Conservation (phyloP, 768 basidiomycete species). For the Tylopilus subfusipes region DNA sequence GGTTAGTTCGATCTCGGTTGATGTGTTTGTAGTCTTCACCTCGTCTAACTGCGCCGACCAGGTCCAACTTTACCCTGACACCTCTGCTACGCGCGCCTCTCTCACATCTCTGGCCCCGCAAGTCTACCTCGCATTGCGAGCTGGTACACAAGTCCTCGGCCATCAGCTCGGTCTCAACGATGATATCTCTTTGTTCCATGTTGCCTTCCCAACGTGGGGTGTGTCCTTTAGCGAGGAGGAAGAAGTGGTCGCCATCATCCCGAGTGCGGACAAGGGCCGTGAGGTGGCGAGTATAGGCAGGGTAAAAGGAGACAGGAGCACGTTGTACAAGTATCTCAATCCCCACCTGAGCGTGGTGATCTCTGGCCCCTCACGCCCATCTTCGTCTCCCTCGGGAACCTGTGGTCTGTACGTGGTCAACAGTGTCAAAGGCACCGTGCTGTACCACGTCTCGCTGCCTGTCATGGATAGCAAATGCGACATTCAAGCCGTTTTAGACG, state of each 20-base stretch:
- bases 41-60: slow-evolving; percentile 22
- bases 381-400: slow-evolving; percentile 15
- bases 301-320: slow-evolving; percentile 82
- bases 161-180: slow-evolving; percentile 48
- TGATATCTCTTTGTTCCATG: slow-evolving; percentile 42
- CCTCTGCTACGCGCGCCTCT: slow-evolving; percentile 38
- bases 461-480: slow-evolving; percentile 48
- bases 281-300: slow-evolving; percentile 77
- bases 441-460: slow-evolving; percentile 65
- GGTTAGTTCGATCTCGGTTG: slow-evolving; percentile 36
- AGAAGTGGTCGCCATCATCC: slow-evolving; percentile 50
- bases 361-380: slow-evolving; percentile 38
- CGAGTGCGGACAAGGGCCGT: slow-evolving; percentile 37
- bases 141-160: slow-evolving; percentile 51
- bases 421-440: slow-evolving; percentile 65
- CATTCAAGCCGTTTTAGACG: slow-evolving; percentile 65
- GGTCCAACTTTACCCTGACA: slow-evolving; percentile 69
- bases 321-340: slow-evolving; percentile 93
- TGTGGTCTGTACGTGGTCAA: slow-evolving; percentile 82
- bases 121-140: slow-evolving; percentile 56
- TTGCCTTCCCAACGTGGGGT: slow-evolving; percentile 66
- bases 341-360: slow-evolving; percentile 68
- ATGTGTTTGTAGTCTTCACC: neutral
- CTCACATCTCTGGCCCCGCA: slow-evolving; percentile 44
- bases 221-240: slow-evolving; percentile 55